Base-by-base conservation (phyloP, 345 rosid species). In the Trapa bicornis region DNA sequence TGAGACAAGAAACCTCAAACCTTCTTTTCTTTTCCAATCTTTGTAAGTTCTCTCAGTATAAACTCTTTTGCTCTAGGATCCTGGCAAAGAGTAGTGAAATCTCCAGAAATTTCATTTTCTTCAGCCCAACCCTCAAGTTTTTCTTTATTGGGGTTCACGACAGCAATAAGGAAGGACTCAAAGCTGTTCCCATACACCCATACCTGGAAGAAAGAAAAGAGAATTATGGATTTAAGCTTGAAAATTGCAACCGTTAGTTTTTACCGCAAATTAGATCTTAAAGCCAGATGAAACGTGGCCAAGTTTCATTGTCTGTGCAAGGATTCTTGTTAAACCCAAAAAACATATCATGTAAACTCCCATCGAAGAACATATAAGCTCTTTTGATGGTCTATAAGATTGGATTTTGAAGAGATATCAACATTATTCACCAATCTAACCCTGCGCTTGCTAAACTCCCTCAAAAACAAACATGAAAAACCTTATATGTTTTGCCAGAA, bases 111-210 rank as follows among this genome's bases (percentile, higher is more conserved):
- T 67, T 80, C 82, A 65, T 87, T 84, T 65, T 81, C 97, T 37
- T 67, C 69, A 42, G 97, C 96, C 99, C 99, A 94, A 45, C 66
- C 69, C 76, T 89, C 95, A 1, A 94, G 85, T 29, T 81, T 86
- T 65, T 79, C 81, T 82, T 79, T 70, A 64, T 85, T 94, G 68
- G 99, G 99, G 80, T 87, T 89, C 41, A 77, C 86, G 62, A 91
- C 89, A n/a, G 97, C 96, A 58, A 95, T 79, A 4, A 89, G 90
- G 83, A 75, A 89, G 16, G 97, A 84, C 81, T 94, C 96, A 29
- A 76, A 89, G 86, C 99, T 94, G 86, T 80, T 94, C 37, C 99
- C 97, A 56, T 94, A 94, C 29, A 94, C 87, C 97, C 97, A 91
- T 75, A 94, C 72, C 97, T 94, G 83, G 73, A 64, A 70, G 45